Evolutionary conservation across 495 filamentous ascomycete genomes (phyloP).

Genomic region (Neurospora intermedia): DNA sequence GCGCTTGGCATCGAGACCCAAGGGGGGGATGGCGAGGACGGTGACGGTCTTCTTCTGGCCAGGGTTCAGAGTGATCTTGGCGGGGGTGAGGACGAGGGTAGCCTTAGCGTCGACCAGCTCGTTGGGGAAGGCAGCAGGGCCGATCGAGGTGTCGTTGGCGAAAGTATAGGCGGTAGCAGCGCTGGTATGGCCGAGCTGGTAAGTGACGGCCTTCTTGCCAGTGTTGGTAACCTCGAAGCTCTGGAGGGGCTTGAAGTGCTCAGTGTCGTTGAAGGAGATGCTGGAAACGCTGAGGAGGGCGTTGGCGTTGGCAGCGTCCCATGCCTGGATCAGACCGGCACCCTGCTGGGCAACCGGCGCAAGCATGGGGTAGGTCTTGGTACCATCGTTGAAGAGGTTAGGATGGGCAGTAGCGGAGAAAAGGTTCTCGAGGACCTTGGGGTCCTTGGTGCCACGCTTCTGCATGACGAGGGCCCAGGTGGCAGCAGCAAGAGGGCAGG

Average conservation of each 20-base stretch:
- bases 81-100: constrained; percentile 19
- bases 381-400: constrained; percentile 39
- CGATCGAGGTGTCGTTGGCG: constrained; percentile 12
- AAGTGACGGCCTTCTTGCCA: constrained; percentile 33
- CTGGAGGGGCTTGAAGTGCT: constrained; percentile 34
- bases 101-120: constrained; percentile 28
- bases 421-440: constrained; percentile 34
- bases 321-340: constrained; percentile 45
- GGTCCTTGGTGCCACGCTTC: constrained; percentile 37
- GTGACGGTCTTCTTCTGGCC: constrained; percentile 28
- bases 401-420: constrained; percentile 35
- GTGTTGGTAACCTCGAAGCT: constrained; percentile 44
- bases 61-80: constrained; percentile 24
- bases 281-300: constrained; percentile 42
- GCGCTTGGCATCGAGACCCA: constrained; percentile 25
- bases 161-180: constrained; percentile 38
- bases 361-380: constrained; percentile 24
- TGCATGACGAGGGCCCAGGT: constrained; percentile 43
- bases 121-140: constrained; percentile 29
- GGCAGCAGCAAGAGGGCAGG: constrained; percentile 45
- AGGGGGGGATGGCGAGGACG: constrained; percentile 33
- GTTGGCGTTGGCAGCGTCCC: constrained; percentile 43
- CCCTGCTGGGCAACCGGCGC: constrained; percentile 49
- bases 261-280: constrained; percentile 49
- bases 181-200: constrained; percentile 32